These are phyloP conservation scores for Fusarium sp. DNA, from an alignment of 2,329 filamentous ascomycete species.

Conservation along the genomic window DNA sequence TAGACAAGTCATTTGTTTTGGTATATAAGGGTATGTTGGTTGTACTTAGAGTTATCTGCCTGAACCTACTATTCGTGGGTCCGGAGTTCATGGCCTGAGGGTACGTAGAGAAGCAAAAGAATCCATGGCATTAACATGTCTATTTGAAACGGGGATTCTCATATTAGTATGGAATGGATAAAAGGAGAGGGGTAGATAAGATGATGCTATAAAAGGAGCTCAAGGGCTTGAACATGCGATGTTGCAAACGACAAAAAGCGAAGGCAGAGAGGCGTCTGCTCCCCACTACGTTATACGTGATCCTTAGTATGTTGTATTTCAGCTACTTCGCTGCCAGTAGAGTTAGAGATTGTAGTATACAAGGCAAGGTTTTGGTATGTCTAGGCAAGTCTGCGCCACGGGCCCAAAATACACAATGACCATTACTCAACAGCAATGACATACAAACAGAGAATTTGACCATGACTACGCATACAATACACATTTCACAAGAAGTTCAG, in stretches of 20 bases:
- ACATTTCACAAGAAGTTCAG: too few relatives aligned
- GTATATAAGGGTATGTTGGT: background rate
- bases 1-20: background rate
- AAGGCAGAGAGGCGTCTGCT: background rate
- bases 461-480: accelerated
- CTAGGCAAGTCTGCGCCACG: background rate
- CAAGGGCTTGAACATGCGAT: background rate
- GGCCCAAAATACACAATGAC: background rate
- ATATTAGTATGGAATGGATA: accelerated
- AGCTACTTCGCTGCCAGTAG: background rate
- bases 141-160: accelerated
- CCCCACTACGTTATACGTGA: background rate
- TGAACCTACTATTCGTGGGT: background rate
- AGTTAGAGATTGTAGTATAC: background rate
- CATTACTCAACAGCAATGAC: background rate
- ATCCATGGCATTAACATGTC: accelerated
- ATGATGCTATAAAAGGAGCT: background rate
- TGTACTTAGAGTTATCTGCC: background rate
- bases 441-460: background rate
- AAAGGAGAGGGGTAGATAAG: background rate
- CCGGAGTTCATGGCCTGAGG: accelerated
- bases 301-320: background rate
- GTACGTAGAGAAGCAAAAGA: accelerated
- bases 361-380: background rate
- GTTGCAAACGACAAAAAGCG: background rate